phyloP scores from a whole-genome alignment of 1,284 basidiomycete species.

The Microbotryum silenes-acaulis region DNA sequence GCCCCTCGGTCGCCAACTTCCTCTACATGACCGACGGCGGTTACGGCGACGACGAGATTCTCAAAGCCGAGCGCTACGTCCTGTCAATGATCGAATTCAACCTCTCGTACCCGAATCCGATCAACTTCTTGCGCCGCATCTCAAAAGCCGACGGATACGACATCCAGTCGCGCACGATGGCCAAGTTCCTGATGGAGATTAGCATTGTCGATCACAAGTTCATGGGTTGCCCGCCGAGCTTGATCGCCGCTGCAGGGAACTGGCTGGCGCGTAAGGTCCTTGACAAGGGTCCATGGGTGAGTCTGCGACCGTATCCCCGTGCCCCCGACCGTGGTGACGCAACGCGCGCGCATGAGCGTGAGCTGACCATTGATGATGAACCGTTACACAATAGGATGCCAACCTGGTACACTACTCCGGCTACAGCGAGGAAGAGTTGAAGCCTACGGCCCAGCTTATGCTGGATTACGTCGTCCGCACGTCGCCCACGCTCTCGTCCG shows the following conservation, averaged over 20 bases:
- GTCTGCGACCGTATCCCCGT: constrained; percentile 36
- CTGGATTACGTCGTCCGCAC: constrained; percentile 75
- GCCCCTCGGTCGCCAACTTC: constrained; percentile 81
- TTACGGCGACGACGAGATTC: constrained; percentile 78
- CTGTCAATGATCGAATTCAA: constrained; percentile 88
- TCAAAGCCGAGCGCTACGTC: constrained; percentile 89
- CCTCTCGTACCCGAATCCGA: constrained; percentile 83
- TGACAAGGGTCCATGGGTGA: constrained; percentile 75
- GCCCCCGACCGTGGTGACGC: constrained; percentile 9
- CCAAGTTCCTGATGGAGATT: constrained; percentile 90
- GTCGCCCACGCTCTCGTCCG: constrained; percentile 15
- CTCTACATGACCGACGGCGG: constrained; percentile 80
- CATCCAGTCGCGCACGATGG: constrained; percentile 79
- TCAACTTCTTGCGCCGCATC: constrained; percentile 82
- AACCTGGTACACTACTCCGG: constrained; percentile 87
- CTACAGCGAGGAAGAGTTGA: constrained; percentile 72
- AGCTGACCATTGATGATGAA: too few relatives aligned
- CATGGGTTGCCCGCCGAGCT: constrained; percentile 69
- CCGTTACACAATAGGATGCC: constrained; percentile 55
- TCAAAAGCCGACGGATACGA: constrained; percentile 97
- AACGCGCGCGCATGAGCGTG: constrained; percentile 6
- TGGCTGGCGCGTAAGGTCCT: constrained; percentile 86
- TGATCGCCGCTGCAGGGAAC: constrained; percentile 78
- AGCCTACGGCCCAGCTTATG: constrained; percentile 87
- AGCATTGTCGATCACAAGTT: constrained; percentile 78